Conservation (phyloP, 2,329 filamentous ascomycete species). For the Talaromyces sp. region DNA sequence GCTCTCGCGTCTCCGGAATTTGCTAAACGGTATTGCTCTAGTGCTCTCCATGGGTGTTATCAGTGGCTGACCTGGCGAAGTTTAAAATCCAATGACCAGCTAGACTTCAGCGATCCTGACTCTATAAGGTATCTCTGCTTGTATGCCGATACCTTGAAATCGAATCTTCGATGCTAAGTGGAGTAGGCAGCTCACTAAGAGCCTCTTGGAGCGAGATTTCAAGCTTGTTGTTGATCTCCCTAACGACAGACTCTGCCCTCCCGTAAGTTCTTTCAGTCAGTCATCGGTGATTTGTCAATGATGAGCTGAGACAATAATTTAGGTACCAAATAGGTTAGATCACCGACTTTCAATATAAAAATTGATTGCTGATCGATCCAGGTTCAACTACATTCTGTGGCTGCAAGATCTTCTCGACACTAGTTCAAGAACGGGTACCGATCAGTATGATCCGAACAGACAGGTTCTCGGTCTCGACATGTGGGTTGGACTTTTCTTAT, state of each 20-base stretch:
- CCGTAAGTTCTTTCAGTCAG: slow-evolving; percentile 51
- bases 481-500: slow-evolving; percentile 32
- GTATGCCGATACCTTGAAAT: slow-evolving; percentile 6
- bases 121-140: slow-evolving; percentile 61
- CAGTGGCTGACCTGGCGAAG: slow-evolving; percentile 32
- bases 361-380: slow-evolving; percentile 37
- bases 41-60: background rate
- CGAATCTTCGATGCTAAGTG: slow-evolving; percentile 4
- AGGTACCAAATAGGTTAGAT: slow-evolving; percentile 48
- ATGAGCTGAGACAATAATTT: background rate
- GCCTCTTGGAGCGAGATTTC: slow-evolving; percentile 74
- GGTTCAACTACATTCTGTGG: slow-evolving; percentile 90
- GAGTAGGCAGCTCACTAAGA: slow-evolving; percentile 66
- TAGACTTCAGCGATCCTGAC: slow-evolving; percentile 77
- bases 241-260: slow-evolving; percentile 77
- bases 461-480: slow-evolving; percentile 72
- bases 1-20: slow-evolving; percentile 59
- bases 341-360: background rate
- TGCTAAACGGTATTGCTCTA: slow-evolving; percentile 50
- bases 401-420: slow-evolving; percentile 76
- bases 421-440: slow-evolving; percentile 48
- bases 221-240: slow-evolving; percentile 68
- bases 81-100: slow-evolving; percentile 54
- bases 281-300: too few relatives aligned
- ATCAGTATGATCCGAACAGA: slow-evolving; percentile 54